Evolutionary conservation across 345 rosid species (phyloP).

Genomic region (Geranium brycei): DNA sequence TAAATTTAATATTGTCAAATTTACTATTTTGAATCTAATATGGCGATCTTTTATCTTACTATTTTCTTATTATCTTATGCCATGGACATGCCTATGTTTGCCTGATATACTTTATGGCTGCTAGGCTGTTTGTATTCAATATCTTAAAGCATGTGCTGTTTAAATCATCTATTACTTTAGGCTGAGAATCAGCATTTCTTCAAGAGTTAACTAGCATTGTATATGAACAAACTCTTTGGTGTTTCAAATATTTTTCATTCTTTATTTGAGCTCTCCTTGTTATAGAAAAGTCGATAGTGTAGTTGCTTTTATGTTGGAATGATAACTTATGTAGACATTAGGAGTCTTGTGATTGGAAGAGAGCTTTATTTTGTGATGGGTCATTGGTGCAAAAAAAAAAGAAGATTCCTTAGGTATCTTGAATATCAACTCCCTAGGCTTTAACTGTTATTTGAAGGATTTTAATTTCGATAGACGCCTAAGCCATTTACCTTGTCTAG

Average conservation of each 20-base stretch:
- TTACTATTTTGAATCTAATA: background rate
- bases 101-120: background rate
- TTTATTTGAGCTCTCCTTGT: background rate
- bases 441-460: background rate
- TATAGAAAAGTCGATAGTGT: background rate
- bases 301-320: background rate
- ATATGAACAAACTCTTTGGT: too few relatives aligned
- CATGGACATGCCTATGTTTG: background rate
- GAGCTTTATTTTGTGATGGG: background rate
- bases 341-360: background rate
- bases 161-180: background rate
- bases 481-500: too few relatives aligned
- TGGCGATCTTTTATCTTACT: too few relatives aligned
- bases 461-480: background rate
- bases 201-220: background rate
- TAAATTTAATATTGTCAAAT: constrained; percentile 22
- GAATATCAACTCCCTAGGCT: background rate
- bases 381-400: background rate
- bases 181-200: background rate
- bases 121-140: background rate
- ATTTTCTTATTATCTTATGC: background rate
- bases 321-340: background rate
- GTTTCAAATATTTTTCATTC: too few relatives aligned
- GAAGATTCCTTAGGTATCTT: background rate
- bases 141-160: background rate